Evolutionary conservation across 495 filamentous ascomycete species (phyloP), one percentile per base, ranked within the genome.

Genomic region (Lasiosphaeris hirsuta): DNA sequence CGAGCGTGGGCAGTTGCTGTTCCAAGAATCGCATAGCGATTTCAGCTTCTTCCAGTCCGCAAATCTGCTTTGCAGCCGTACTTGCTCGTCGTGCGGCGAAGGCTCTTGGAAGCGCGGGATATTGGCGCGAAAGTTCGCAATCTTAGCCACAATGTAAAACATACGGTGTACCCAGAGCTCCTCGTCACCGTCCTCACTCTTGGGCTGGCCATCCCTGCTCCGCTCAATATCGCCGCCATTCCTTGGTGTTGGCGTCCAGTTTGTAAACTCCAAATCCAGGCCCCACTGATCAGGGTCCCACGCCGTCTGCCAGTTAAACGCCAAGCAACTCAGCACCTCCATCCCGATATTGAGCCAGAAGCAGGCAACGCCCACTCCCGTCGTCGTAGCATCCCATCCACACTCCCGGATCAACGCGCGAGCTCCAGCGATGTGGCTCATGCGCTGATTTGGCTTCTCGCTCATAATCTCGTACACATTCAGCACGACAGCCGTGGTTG

Each of bases 281-380:
- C 88, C 88, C 94, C 94, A 97, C 6, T 88, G 83, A 68, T 96
- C 91, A 3, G 93, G 92, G 42, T 96, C 83, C 92, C 92, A 97
- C 1, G 91, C 85, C 2, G 92, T 81, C 57, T 86, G 81, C 89
- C 90, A 96, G 70, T 90, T 90, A 69, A 91, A 90, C 57, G 89
- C 84, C 17, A 97, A 73, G 70, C 92, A 96, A 60, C 83, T 89
- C 18, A 97, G 78, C 10, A 97, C 74, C 67, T 98, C 94, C 84
- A 96, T 88, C 13, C 87, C 85, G 11, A 95, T 84, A 63, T 95
- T 97, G 14, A 96, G 72, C 92, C 93, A 97, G 72, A 97, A 97
- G 69, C 92, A 97, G 10, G 93, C 90, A 1, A 86, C 85, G 8
- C 90, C 92, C 42, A 97, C 81, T 4, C 92, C 90, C 3, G 78